phyloP scores from a whole-genome alignment of 371 early-diverging fungal genomes.

The Actinomortierella wolfii region DNA sequence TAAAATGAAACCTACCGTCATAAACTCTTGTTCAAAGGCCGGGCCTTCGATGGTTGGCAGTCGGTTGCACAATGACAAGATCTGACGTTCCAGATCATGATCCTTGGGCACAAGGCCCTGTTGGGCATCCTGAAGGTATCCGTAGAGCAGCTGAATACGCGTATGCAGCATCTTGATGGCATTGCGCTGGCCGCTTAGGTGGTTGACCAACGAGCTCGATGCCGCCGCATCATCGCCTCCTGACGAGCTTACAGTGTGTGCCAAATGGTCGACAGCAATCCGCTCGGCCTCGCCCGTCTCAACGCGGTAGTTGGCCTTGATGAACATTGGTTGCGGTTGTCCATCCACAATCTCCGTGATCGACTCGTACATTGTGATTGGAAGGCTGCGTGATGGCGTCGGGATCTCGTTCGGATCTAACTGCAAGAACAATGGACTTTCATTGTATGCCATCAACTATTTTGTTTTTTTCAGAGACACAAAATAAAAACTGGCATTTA shows the following conservation, averaged over 20 bases:
- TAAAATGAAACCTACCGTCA: conserved; percentile 56
- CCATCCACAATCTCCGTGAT: conserved; percentile 71
- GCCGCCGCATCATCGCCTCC: conserved; percentile 53
- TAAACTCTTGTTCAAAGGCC: conserved; percentile 74
- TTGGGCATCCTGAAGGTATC: conserved; percentile 75
- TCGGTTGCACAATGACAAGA: conserved; percentile 73
- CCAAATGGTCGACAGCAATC: conserved; percentile 87
- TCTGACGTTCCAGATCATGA: conserved; percentile 79
- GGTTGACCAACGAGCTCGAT: conserved; percentile 58
- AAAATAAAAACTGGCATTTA: no score
- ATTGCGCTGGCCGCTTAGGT: conserved; percentile 77
- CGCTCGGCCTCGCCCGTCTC: conserved; percentile 87
- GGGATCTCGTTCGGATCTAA: conserved; percentile 66
- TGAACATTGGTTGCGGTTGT: conserved; percentile 65
- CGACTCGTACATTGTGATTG: conserved; percentile 82
- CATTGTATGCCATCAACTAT: conserved; percentile 77
- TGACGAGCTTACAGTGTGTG: conserved; percentile 67
- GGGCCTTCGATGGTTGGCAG: conserved; percentile 70
- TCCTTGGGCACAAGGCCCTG: conserved; percentile 66
- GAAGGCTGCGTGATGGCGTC: conserved; percentile 62
- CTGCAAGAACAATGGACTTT: conserved; percentile 78
- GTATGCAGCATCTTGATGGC: conserved; percentile 85
- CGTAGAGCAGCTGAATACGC: conserved; percentile 67
- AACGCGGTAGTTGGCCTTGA: conserved; percentile 71
- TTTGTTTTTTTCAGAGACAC: no score